Conservation (phyloP, 257 asterid species). For the Rubia yunnanensis region DNA sequence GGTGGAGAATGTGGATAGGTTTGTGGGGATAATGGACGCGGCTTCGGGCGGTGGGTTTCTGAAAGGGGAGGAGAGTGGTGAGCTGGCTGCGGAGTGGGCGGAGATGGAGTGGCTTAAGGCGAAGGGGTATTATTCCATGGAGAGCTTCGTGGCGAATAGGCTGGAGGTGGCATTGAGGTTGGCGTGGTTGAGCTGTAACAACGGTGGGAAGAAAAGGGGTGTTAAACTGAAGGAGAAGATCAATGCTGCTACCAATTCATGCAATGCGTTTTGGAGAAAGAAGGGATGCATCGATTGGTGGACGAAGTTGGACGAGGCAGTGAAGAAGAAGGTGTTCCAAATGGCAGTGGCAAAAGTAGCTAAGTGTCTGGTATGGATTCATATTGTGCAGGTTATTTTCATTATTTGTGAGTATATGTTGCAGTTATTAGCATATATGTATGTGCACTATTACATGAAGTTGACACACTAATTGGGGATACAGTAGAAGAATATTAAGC, state of each 20-base stretch:
- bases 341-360: constrained; percentile 68
- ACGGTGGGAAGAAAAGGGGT: constrained; percentile 60
- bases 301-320: constrained; percentile 66
- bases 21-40: constrained; percentile 52
- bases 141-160: constrained; percentile 62
- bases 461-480: not conserved
- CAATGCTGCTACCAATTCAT: constrained; percentile 55
- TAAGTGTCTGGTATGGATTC: constrained; percentile 50
- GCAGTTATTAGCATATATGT: not conserved
- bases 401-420: not conserved
- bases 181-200: constrained; percentile 69
- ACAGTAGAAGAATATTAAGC: not conserved
- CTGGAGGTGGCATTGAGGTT: constrained; percentile 75
- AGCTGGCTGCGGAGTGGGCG: constrained; percentile 64
- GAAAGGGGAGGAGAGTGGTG: constrained; percentile 66
- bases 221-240: constrained; percentile 67
- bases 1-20: constrained; percentile 44
- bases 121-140: constrained; percentile 77
- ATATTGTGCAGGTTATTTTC: constrained; percentile 3
- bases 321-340: constrained; percentile 45
- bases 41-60: constrained; percentile 64
- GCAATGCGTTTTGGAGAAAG: constrained; percentile 89
- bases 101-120: constrained; percentile 85
- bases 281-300: constrained; percentile 98
- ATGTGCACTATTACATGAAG: not conserved